Base-by-base conservation (phyloP, 2,329 filamentous ascomycete species). In the Dothiorella sarmentorum region DNA sequence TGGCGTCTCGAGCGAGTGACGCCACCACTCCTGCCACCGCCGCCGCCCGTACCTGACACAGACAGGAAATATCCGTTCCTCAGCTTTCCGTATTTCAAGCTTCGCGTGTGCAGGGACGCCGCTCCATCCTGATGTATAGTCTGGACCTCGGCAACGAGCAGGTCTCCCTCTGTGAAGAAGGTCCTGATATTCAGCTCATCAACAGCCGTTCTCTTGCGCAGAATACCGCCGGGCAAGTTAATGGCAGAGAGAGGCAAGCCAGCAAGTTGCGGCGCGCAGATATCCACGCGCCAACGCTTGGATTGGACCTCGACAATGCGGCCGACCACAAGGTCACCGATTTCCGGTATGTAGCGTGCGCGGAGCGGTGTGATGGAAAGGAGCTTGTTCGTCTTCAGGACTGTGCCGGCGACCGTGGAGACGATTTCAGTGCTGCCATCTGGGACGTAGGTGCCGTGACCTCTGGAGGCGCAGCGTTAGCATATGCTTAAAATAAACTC, bases 181-280 rank as follows among this genome's bases (percentile, higher is more conserved):
- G 86, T 90, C 52, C 94, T 85, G 74, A 99, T 97, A 75, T 97
- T 94, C 67, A 99, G 81, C 78, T 97, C 94, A 73, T 99, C 94
- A 15, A 94, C 95, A 68, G 93, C 92, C 26, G 94, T 99, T 64
- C 94, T 83, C 70, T 93, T 89, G 60, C 94, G 85, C 67, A 97
- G 80, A 63, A 96, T 96, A 31, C 94, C 94, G 59, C 94, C 94
- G 0, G 94, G 94, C 2, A 99, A 79, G 71, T 99, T 99, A 75
- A 99, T 97, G 61, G 89, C 88, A 56, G 86, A 90, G 42, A 99
- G 85, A 17, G 91, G 90, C 9, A 99, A 81, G 45, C 87, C 83
- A 3, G 94, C 93, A 5, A 97, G 86, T 68, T 96, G 85, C 0
- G 91, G 87, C 22, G 90, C 91, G 52, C 90, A 89, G 49, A 99